Evolutionary conservation across 2,329 filamentous ascomycete species (phyloP), one percentile per base, ranked within the genome.

Genomic region (Uncinocarpus reesii): DNA sequence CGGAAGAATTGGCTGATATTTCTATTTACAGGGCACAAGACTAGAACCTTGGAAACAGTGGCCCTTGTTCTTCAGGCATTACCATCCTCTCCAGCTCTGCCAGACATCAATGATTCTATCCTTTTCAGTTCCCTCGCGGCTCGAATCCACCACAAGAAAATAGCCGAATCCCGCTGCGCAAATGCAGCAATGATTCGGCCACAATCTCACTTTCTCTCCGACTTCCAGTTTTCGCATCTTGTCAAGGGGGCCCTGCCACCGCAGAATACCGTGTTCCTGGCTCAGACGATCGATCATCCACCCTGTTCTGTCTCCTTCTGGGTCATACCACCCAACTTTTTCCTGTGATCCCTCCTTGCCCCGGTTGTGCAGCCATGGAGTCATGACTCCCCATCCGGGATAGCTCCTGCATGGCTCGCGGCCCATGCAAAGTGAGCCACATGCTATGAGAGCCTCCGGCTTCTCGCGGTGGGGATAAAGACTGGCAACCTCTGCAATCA

Each of bases 151-250:
- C 24, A 89, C 69, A 11, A 86, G 66, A 64, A 86, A 88, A 72
- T 78, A 84, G 4, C 75, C 78, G 65, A 81, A 84, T n/a, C 77
- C 76, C 0, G 79, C 80, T 0, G 81, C 79, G 1, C 83, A 77
- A 58, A 89, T 83, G 60, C 85, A 89, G 32, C 83, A 80, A 65
- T 89, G 85, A 57, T 89, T 89, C 1, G 84, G 84, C 81, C 82
- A 88, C 16, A 90, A 68, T 47, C 79, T 71, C 26, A 89, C 63
- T 59, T 79, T 80, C 60, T 86, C 76, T 0, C 84, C 84, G 26
- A 84, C 69, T 3, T 64, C 55, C 50, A 85, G 59, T 45, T 64
- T 56, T 42, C 72, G 64, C 21, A 70, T 61, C n/a, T 70, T 63
- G 0, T 72, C 73, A 42, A 71, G 65, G 8, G 61, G 42, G 10